Conservation (phyloP, 352 stramenopile species). For the Phytophthora vignae region DNA sequence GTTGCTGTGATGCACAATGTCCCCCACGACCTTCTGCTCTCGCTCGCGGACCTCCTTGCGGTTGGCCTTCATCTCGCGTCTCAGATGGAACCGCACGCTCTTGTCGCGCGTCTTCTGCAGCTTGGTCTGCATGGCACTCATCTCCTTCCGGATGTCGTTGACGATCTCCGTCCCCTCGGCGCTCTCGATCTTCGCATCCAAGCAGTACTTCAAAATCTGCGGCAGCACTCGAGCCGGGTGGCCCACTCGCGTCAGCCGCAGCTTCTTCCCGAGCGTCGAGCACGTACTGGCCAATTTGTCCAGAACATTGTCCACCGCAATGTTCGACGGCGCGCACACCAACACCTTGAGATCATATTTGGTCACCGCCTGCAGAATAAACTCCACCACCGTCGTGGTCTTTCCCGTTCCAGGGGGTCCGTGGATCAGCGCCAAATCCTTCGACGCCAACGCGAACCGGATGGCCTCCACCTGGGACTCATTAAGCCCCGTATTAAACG, state of each 20-base stretch:
- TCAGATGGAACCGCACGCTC: constrained; percentile 50
- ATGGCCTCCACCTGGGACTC: constrained; percentile 82
- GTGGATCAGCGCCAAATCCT: constrained; percentile 93
- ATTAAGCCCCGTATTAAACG: constrained; percentile 71
- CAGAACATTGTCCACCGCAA: constrained; percentile 98
- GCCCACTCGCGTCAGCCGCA: constrained; percentile 85
- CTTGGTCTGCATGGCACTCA: constrained; percentile 68
- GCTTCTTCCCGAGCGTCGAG: constrained; percentile 39
- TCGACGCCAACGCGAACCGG: constrained; percentile 80
- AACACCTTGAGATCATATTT: constrained; percentile 91
- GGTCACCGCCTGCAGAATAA: constrained; percentile 95
- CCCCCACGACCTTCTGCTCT: constrained; percentile 93
- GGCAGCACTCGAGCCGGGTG: constrained; percentile 95
- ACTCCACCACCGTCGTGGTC: constrained; percentile 97
- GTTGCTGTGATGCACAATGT: constrained; percentile 93
- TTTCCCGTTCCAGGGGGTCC: constrained; percentile 95
- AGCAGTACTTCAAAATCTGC: constrained; percentile 92
- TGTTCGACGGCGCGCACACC: constrained; percentile 97
- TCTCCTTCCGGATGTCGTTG: constrained; percentile 94
- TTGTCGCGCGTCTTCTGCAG: constrained; percentile 70
- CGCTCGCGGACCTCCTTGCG: constrained; percentile 95
- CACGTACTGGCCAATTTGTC: constrained; percentile 87
- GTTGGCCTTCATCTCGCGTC: constrained; percentile 90
- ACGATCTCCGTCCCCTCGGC: constrained; percentile 97
- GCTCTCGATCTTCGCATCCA: constrained; percentile 93